phyloP scores from a whole-genome alignment of 768 basidiomycete species.

The Lactarius hengduanensis region DNA sequence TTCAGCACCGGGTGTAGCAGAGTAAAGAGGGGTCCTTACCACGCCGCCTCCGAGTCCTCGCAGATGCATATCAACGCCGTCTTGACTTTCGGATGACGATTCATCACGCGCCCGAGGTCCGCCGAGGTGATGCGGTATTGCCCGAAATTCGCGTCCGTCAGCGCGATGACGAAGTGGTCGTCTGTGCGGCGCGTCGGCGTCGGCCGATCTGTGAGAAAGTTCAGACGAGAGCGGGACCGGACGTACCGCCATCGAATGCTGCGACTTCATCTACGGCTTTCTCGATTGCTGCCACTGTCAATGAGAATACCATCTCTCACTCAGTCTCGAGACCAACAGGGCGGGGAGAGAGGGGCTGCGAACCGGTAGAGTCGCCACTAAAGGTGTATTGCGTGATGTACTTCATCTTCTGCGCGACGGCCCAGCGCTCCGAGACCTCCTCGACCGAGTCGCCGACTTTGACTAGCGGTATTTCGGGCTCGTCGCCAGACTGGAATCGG shows the following conservation, averaged over 20 bases:
- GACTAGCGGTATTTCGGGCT: slow-evolving; percentile 53
- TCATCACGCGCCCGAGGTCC: slow-evolving; percentile 57
- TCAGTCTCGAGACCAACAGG: slow-evolving; percentile 16
- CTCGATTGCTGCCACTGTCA: slow-evolving; percentile 59
- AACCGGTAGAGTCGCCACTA: slow-evolving; percentile 64
- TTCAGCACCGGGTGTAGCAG: not conserved
- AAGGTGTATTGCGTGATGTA: slow-evolving; percentile 69
- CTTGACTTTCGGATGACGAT: slow-evolving; percentile 59
- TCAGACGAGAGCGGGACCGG: not conserved
- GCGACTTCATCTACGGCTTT: slow-evolving; percentile 61
- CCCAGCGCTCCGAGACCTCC: slow-evolving; percentile 61
- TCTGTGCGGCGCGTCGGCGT: slow-evolving; percentile 41
- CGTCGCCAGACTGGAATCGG: slow-evolving; percentile 57
- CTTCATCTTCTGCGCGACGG: slow-evolving; percentile 60
- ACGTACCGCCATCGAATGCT: slow-evolving; percentile 58
- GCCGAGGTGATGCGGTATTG: slow-evolving; percentile 61
- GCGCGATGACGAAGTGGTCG: slow-evolving; percentile 70
- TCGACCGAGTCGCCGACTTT: slow-evolving; percentile 48
- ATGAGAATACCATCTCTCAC: not conserved
- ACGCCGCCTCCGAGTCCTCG: slow-evolving; percentile 62
- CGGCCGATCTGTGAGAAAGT: not conserved
- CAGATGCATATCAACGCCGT: slow-evolving; percentile 47
- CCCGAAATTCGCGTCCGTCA: slow-evolving; percentile 70
- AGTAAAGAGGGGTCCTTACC: slow-evolving; percentile 39
- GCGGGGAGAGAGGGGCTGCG: slow-evolving; percentile 13